Evolutionary conservation across 345 rosid species (phyloP).

Genomic region (Psidium guajava): DNA sequence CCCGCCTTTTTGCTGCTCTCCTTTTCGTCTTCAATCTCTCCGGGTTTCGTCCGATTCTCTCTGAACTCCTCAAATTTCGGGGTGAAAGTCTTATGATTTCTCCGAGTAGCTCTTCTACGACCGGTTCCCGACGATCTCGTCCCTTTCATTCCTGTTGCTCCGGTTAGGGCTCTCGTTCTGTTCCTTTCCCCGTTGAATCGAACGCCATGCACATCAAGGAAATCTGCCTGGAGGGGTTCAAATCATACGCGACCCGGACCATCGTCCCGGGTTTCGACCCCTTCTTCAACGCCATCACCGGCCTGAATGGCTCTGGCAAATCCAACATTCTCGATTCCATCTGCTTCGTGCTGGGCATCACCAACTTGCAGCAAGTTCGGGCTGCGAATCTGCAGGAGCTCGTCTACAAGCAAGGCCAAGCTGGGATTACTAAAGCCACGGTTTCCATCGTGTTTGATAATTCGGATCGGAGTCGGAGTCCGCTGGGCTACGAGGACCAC

Average conservation of each 20-base stretch:
- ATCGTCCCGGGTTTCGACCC: slow-evolving; percentile 90
- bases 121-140: not conserved
- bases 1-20: not conserved
- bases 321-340: slow-evolving; percentile 97
- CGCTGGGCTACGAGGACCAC: slow-evolving; percentile 85
- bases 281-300: slow-evolving; percentile 92
- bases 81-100: not conserved
- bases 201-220: slow-evolving; percentile 67
- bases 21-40: not conserved
- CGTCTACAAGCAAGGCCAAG: slow-evolving; percentile 99
- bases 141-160: not conserved
- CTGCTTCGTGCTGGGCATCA: slow-evolving; percentile 95
- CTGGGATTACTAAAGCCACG: slow-evolving; percentile 94
- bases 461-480: slow-evolving; percentile 68
- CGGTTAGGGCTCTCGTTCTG: not conserved
- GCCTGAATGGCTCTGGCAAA: slow-evolving; percentile 95
- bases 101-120: not conserved
- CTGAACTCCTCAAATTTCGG: not conserved
- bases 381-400: slow-evolving; percentile 97
- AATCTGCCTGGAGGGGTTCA: slow-evolving; percentile 88
- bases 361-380: slow-evolving; percentile 96
- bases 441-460: slow-evolving; percentile 86
- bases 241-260: slow-evolving; percentile 93
- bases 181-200: not conserved
- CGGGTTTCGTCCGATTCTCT: not conserved